Evolutionary conservation across 2,329 filamentous ascomycete species (phyloP).

Genomic region (Monilinia polystroma): DNA sequence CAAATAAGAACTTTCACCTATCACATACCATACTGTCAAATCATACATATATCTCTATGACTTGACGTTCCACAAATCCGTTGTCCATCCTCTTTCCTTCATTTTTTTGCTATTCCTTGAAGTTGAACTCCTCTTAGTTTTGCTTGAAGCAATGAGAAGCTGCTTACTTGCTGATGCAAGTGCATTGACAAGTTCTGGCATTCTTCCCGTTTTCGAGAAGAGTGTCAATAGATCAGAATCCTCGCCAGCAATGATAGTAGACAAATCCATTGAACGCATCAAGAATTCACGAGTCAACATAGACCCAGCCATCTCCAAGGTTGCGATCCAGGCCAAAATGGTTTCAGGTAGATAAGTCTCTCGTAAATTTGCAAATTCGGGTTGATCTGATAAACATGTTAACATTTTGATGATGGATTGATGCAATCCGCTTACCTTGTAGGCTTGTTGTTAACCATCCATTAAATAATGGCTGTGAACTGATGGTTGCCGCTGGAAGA

Average conservation of each 20-base stretch:
- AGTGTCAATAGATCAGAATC: conserved; percentile 63
- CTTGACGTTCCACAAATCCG: conserved; percentile 55
- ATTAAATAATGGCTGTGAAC: conserved; percentile 60
- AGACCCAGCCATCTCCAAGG: conserved; percentile 75
- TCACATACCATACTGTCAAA: conserved; percentile 4
- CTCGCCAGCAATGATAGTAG: conserved; percentile 70
- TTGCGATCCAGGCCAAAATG: conserved; percentile 77
- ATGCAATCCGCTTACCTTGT: conserved; percentile 27
- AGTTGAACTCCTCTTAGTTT: conserved; percentile 46
- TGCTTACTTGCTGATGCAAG: conserved; percentile 55
- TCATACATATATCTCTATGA: conserved; percentile 21
- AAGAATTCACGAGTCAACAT: conserved; percentile 73
- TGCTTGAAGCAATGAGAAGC: conserved; percentile 50
- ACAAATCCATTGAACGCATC: conserved; percentile 83
- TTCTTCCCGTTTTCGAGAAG: conserved; percentile 63
- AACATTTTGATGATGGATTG: conserved; percentile 21
- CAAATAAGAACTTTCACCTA: neutral
- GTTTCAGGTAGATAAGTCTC: conserved; percentile 81
- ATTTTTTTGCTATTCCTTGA: conserved; percentile 56
- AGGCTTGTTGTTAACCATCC: conserved; percentile 55
- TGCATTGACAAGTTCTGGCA: conserved; percentile 72
- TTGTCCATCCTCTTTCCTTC: conserved; percentile 61
- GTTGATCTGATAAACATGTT: conserved; percentile 48
- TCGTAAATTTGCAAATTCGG: conserved; percentile 64
- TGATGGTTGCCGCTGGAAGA: conserved; percentile 54